Percentiles rank a stretch among this genome's conserved stretches.
Evolutionary conservation across 2,329 filamentous ascomycete species (phyloP).

Genomic region (Paraphoma chrysanthemicola): DNA sequence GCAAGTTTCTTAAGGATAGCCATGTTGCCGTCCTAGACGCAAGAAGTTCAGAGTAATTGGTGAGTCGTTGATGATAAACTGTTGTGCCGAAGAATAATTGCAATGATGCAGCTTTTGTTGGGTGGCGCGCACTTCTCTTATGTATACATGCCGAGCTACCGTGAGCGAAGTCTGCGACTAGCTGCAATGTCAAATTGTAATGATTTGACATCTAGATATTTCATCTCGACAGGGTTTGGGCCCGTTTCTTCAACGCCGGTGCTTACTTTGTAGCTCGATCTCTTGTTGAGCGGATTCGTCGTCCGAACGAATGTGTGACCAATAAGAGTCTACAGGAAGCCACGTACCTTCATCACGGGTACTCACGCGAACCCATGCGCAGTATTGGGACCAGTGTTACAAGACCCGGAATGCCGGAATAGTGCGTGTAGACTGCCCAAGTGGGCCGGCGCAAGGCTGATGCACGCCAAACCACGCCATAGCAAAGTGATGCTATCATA

Average conservation of each 20-base stretch:
- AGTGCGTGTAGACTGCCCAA: neutral
- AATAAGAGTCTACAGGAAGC: neutral
- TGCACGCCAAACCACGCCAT: neutral
- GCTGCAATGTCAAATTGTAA: conserved; percentile 6
- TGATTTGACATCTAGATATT: conserved; percentile 3
- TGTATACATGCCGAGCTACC: neutral
- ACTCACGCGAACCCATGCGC: neutral
- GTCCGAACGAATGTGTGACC: conserved; percentile 10
- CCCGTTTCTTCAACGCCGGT: neutral
- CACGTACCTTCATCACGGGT: neutral
- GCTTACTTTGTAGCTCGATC: neutral
- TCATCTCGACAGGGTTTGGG: neutral
- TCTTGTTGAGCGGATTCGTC: neutral
- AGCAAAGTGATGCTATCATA: neutral
- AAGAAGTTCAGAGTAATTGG: neutral
- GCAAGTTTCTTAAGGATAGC: conserved; percentile 14
- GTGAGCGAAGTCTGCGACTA: neutral
- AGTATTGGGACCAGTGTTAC: neutral
- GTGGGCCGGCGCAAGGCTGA: neutral
- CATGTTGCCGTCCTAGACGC: conserved; percentile 6
- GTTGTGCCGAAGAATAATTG: neutral
- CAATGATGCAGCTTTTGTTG: neutral
- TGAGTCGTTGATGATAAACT: neutral
- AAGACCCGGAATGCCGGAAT: conserved; percentile 6
- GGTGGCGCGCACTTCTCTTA: neutral